Base-by-base conservation (phyloP, 345 rosid genomes). In the Streptanthus diversifolius region DNA sequence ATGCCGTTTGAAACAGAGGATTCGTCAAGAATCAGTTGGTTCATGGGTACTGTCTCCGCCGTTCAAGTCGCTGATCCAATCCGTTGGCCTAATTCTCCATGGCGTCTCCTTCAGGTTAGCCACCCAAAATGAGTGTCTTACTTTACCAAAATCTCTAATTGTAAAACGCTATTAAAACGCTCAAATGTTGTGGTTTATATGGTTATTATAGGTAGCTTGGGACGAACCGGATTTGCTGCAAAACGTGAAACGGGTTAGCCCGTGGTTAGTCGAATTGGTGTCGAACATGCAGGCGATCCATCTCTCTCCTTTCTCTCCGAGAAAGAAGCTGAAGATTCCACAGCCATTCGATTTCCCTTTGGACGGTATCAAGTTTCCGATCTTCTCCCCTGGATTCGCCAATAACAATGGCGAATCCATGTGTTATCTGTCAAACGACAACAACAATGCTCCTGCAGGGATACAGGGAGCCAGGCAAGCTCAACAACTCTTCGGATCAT, bases 401-500 rank as follows among this genome's bases (percentile, higher is more conserved):
- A 79, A 64, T 75, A 80, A 68, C 80, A 80, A 19, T 8, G 81
- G 80, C 77, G 85, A 90, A 60, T 83, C 85, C 54, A 70, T 82
- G 80, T 77, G 78, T 82, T 87, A 80, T 84, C 80, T 87, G 56
- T 82, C 68, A n/a, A 58, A 85, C 41, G 83, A 39, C 49, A 37
- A 45, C 55, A 70, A 58, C 27, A 77, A 72, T 18, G 81, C 91
- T 89, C 88, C 98, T 88, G 95, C 93, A 82, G 85, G 97, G 80
- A 91, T 95, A 87, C 99, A 91, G 99, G 99, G 99, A 91, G 93
- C 99, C 99, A 95, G 99, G 99, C 99, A 95, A 82, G 85, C 89
- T 80, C 90, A 87, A 66, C 84, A 84, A 64, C 76, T 64, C 67
- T 77, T 56, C 63, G 97, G 93, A 80, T 70, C 83, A 80, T 75